These are phyloP conservation scores for Fusarium albosuccineum DNA, from an alignment of 2,329 filamentous ascomycete species.

Conservation along the genomic window DNA sequence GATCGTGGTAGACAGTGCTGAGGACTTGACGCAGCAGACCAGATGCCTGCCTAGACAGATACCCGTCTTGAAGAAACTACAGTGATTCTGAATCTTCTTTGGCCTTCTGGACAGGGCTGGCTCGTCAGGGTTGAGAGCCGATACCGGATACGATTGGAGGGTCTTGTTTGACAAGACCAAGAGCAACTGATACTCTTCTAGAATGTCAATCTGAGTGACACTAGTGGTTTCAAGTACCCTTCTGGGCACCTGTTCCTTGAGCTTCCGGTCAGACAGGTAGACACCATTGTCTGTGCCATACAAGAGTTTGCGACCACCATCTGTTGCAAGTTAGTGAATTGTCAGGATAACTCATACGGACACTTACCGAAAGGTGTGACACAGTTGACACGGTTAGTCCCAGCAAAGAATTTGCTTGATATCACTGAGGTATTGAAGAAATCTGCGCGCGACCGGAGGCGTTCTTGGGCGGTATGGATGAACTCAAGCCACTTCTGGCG, in stretches of 20 bases:
- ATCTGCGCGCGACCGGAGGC: slow-evolving; percentile 85
- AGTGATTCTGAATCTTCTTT: slow-evolving; percentile 96
- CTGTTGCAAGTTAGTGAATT: slow-evolving; percentile 58
- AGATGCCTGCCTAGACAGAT: slow-evolving; percentile 94
- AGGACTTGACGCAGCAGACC: slow-evolving; percentile 96
- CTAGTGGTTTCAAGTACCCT: slow-evolving; percentile 87
- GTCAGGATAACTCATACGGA: slow-evolving; percentile 16
- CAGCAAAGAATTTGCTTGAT: slow-evolving; percentile 71
- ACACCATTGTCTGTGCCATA: slow-evolving; percentile 96
- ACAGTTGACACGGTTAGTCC: slow-evolving; percentile 89
- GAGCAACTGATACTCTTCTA: slow-evolving; percentile 94
- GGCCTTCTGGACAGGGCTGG: slow-evolving; percentile 84
- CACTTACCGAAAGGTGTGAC: slow-evolving; percentile 87
- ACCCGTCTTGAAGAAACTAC: slow-evolving; percentile 98
- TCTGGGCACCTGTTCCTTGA: slow-evolving; percentile 83
- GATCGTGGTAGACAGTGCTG: slow-evolving; percentile 92
- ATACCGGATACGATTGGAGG: slow-evolving; percentile 87
- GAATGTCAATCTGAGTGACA: slow-evolving; percentile 94
- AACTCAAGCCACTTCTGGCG: slow-evolving; percentile 97
- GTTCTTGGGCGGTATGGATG: slow-evolving; percentile 91
- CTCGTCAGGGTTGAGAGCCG: slow-evolving; percentile 88
- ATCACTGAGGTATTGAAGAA: slow-evolving; percentile 84
- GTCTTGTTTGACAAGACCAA: slow-evolving; percentile 95
- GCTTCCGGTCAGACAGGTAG: slow-evolving; percentile 90
- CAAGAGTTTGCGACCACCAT: slow-evolving; percentile 94